Evolutionary conservation across 306 rosid genomes (phyloP).

Genomic region (Pterocarpus santalinus): DNA sequence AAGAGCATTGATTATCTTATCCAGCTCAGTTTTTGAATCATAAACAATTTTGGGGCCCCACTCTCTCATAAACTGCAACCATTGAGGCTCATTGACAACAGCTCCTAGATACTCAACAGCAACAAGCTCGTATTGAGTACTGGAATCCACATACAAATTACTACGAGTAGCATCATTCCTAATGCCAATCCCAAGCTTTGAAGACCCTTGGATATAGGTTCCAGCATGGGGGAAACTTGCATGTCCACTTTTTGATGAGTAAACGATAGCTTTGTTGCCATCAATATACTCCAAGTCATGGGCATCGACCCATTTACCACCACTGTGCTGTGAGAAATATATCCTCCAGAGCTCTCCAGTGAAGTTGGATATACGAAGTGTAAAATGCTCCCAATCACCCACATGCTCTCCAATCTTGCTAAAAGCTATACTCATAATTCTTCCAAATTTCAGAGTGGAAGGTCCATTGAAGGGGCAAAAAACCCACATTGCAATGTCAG

Average conservation of each 20-base stretch:
- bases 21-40: conserved; percentile 56
- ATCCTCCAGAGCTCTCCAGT: conserved; percentile 57
- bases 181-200: conserved; percentile 54
- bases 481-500: conserved; percentile 93
- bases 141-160: conserved; percentile 51
- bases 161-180: conserved; percentile 51
- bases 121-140: conserved; percentile 43
- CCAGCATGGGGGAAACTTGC: conserved; percentile 55
- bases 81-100: conserved; percentile 52
- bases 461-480: conserved; percentile 98
- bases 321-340: conserved; percentile 61
- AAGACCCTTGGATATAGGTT: conserved; percentile 59
- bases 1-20: conserved; percentile 51
- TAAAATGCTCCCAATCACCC: conserved; percentile 91
- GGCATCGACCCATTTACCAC: conserved; percentile 59
- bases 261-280: conserved; percentile 55
- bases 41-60: conserved; percentile 61
- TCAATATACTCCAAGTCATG: conserved; percentile 48
- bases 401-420: conserved; percentile 79
- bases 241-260: conserved; percentile 57
- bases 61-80: conserved; percentile 59
- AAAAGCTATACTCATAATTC: conserved; percentile 57
- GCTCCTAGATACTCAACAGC: conserved; percentile 61
- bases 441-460: conserved; percentile 76
- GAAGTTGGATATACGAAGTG: conserved; percentile 63